Evolutionary conservation across 768 basidiomycete genomes (phyloP).

Genomic region (Tephrocybe sp.): DNA sequence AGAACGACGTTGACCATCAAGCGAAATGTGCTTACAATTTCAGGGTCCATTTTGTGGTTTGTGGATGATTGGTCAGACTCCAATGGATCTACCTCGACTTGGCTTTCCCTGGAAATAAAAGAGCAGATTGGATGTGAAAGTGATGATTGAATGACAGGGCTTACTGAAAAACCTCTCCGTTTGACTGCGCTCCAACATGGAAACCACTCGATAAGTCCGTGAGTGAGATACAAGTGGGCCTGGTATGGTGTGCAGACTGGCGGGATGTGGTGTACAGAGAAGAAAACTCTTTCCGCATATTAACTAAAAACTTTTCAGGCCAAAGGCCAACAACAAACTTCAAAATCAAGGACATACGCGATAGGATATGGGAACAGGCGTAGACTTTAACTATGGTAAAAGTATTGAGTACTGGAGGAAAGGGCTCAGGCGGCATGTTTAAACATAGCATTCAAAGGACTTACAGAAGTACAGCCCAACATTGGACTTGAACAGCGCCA

Average conservation of each 20-base stretch:
- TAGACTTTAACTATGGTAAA: conserved; percentile 2
- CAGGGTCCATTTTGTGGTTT: neutral
- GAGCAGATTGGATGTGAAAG: neutral
- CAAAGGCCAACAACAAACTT: neutral
- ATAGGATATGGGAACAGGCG: conserved; percentile 1
- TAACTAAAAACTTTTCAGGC: neutral
- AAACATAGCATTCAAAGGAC: neutral
- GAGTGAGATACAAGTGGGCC: neutral
- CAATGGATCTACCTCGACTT: conserved; percentile 3
- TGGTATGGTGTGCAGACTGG: neutral
- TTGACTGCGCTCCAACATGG: neutral
- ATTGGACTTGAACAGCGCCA: conserved; percentile 4
- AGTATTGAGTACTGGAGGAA: conserved; percentile 2
- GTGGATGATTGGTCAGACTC: neutral
- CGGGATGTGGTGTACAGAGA: neutral
- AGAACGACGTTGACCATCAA: neutral
- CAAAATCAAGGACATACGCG: neutral
- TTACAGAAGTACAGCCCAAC: conserved; percentile 3
- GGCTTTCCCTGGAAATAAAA: neutral
- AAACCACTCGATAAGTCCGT: neutral
- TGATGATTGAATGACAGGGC: neutral
- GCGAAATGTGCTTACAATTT: neutral
- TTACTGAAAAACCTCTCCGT: neutral
- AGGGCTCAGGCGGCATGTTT: neutral
- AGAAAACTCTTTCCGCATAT: neutral